Conservation (phyloP, 371 early-diverging fungal genomes). For the Syncephalastrum contaminatum region DNA sequence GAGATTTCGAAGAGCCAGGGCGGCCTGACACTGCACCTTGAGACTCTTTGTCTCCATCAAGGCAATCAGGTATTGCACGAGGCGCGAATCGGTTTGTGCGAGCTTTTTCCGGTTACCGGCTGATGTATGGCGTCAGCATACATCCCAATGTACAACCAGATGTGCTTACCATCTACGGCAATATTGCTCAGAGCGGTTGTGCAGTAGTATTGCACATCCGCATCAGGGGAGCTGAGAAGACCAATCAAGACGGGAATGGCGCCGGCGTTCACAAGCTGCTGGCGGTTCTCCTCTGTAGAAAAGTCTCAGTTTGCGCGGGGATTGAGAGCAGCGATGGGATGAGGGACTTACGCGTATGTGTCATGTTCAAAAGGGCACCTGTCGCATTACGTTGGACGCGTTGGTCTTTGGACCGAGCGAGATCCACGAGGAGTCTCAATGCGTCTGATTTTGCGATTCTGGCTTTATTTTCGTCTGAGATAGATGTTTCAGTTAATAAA, state of each 20-base stretch:
- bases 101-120: conserved; percentile 71
- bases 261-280: conserved; percentile 82
- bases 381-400: conserved; percentile 92
- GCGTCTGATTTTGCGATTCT: conserved; percentile 87
- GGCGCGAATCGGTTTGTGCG: conserved; percentile 72
- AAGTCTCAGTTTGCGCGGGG: conserved; percentile 8
- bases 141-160: not conserved
- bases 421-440: conserved; percentile 69
- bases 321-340: too few relatives aligned
- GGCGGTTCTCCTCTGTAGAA: conserved; percentile 72
- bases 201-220: conserved; percentile 89
- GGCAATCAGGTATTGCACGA: conserved; percentile 77
- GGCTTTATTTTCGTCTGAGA: conserved; percentile 83
- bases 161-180: conserved; percentile 75
- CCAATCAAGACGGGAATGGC: conserved; percentile 85
- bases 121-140: conserved; percentile 10
- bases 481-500: not conserved
- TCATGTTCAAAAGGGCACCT: conserved; percentile 94
- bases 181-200: conserved; percentile 92
- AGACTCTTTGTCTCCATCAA: conserved; percentile 78
- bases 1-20: conserved; percentile 85
- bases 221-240: conserved; percentile 76
- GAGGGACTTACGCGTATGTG: conserved; percentile 70
- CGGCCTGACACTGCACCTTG: conserved; percentile 90
- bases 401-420: conserved; percentile 84